phyloP scores from a whole-genome alignment of 768 basidiomycete species.

The Podaxis mareebaensis region DNA sequence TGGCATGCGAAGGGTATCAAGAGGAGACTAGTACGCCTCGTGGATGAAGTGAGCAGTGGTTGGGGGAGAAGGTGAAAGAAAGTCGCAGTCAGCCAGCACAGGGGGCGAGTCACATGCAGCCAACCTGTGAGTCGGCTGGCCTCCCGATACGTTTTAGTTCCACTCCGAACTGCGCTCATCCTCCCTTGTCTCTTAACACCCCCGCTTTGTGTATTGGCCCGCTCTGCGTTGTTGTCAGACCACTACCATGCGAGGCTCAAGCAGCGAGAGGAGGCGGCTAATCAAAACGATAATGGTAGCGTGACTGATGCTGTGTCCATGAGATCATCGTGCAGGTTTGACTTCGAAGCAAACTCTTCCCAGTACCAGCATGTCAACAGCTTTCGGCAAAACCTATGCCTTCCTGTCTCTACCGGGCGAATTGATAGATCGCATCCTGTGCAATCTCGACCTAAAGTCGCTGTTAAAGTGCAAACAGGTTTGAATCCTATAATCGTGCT shows the following conservation, averaged over 20 bases:
- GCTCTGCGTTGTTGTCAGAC: background rate
- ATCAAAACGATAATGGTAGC: background rate
- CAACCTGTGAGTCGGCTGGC: background rate
- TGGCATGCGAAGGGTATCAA: slow-evolving; percentile 11
- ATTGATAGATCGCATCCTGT: slow-evolving; percentile 18
- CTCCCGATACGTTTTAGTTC: background rate
- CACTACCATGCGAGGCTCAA: background rate
- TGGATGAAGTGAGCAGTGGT: background rate
- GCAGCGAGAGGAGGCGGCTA: background rate
- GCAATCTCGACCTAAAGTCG: slow-evolving; percentile 20
- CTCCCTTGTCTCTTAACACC: background rate
- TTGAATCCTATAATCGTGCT: background rate
- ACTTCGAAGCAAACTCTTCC: background rate
- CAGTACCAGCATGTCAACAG: slow-evolving; percentile 13
- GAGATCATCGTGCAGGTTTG: background rate
- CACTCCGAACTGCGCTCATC: background rate
- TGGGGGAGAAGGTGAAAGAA: background rate
- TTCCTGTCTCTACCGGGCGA: slow-evolving; percentile 21
- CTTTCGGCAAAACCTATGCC: background rate
- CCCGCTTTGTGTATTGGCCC: background rate
- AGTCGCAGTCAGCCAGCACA: slow-evolving; percentile 6
- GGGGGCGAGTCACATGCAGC: slow-evolving; percentile 13
- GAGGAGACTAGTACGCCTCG: background rate
- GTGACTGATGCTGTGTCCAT: slow-evolving; percentile 1
- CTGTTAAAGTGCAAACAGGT: slow-evolving; percentile 30